Percentiles rank a stretch among this genome's conserved stretches.
phyloP scores from a whole-genome alignment of 2,329 filamentous ascomycete species.

The Clonostachys byssicola region DNA sequence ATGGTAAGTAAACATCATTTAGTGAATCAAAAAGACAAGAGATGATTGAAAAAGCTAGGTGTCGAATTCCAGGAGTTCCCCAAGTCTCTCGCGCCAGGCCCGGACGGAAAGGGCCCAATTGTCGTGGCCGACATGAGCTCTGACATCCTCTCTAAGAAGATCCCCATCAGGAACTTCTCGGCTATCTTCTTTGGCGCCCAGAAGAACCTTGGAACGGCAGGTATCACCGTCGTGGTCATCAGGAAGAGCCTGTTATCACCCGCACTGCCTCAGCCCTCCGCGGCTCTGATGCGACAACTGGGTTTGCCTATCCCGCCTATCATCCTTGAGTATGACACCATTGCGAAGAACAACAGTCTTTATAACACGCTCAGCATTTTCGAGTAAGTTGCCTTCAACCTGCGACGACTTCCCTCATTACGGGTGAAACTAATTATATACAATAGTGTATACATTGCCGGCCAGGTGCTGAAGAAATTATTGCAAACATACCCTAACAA shows the following conservation, averaged over 20 bases:
- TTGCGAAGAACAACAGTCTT: slow-evolving; percentile 88
- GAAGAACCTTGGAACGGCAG: slow-evolving; percentile 87
- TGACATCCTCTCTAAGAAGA: slow-evolving; percentile 80
- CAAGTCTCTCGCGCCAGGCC: slow-evolving; percentile 49
- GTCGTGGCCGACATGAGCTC: slow-evolving; percentile 92
- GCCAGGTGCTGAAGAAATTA: slow-evolving; percentile 79
- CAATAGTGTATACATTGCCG: slow-evolving; percentile 75
- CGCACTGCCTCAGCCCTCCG: slow-evolving; percentile 57
- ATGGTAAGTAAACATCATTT: slow-evolving; percentile 34
- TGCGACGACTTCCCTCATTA: no score
- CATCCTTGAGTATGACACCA: slow-evolving; percentile 77
- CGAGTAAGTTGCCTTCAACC: slow-evolving; percentile 44
- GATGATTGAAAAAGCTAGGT: slow-evolving; percentile 20
- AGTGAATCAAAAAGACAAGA: no score
- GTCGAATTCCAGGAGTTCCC: slow-evolving; percentile 84
- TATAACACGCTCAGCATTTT: slow-evolving; percentile 98
- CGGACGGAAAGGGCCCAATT: slow-evolving; percentile 63
- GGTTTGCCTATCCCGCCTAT: slow-evolving; percentile 74
- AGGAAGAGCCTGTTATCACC: slow-evolving; percentile 77
- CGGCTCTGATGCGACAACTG: slow-evolving; percentile 67
- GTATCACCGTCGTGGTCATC: slow-evolving; percentile 82
- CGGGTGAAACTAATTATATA: slow-evolving; percentile 3
- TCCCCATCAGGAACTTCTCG: slow-evolving; percentile 76
- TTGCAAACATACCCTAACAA: slow-evolving; percentile 62
- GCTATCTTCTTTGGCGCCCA: slow-evolving; percentile 90